A percentile compares a stretch with the other conserved stretches of the same genome.
Conservation (phyloP, 306 rosid genomes). For the Gastrolobium bilobum region DNA sequence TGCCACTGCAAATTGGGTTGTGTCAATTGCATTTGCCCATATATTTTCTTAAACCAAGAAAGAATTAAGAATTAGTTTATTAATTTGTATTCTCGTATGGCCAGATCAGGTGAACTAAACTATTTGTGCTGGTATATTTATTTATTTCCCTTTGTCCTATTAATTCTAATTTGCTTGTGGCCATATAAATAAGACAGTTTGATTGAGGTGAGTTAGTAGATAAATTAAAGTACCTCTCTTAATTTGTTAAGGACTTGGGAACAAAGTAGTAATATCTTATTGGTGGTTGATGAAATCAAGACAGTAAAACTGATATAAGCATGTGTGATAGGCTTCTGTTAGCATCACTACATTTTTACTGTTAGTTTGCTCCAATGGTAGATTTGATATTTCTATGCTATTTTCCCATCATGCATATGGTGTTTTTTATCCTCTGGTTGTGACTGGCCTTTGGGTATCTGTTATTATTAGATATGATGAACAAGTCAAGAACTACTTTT, state of each 20-base stretch:
- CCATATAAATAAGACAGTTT: neutral
- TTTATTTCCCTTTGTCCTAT: neutral
- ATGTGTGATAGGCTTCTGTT: neutral
- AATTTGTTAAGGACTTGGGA: slow-evolving; percentile 1
- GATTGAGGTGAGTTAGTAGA: neutral
- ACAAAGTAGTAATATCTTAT: neutral
- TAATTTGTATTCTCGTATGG: neutral
- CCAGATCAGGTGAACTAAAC: neutral
- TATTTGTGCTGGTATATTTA: slow-evolving; percentile 3
- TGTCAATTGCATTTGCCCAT: slow-evolving; percentile 12
- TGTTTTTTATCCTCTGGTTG: neutral
- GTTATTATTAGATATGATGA: neutral
- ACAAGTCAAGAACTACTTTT: neutral
- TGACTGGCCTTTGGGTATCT: slow-evolving; percentile 5
- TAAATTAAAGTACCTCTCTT: neutral
- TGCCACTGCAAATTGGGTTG: neutral
- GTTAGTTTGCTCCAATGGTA: neutral
- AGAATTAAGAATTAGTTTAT: neutral
- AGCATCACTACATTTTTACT: neutral
- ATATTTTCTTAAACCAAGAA: neutral
- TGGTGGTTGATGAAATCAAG: neutral
- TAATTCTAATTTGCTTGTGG: neutral
- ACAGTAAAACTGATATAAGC: neutral
- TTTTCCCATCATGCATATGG: neutral
- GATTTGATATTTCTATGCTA: neutral